Percentiles rank a stretch among this genome's conserved stretches.
Conservation (phyloP, 306 rosid species). For the Begonia fuchsioides region DNA sequence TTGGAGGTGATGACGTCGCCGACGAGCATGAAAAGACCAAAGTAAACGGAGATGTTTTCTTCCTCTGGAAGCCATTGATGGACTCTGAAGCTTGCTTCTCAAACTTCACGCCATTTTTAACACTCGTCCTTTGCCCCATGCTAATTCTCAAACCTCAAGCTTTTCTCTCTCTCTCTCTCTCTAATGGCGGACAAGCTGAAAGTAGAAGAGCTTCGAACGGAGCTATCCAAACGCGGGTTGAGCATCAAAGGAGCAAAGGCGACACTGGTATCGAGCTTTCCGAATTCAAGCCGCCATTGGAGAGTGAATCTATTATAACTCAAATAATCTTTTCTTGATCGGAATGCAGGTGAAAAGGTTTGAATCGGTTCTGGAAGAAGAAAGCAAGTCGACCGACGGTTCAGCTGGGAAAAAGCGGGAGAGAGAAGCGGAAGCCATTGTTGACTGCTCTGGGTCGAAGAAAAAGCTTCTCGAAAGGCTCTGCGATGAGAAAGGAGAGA, state of each 20-base stretch:
- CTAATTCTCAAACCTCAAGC: neutral
- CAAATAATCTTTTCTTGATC: neutral
- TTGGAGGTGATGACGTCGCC: too few relatives aligned
- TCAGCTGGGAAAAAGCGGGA: neutral
- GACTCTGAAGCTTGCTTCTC: slow-evolving; percentile 1
- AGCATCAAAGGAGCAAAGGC: neutral
- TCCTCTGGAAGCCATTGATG: neutral
- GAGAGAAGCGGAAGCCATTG: neutral
- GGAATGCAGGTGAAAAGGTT: neutral
- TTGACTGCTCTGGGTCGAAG: slow-evolving; percentile 1
- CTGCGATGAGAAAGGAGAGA: neutral
- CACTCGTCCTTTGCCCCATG: too few relatives aligned
- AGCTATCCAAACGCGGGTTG: neutral
- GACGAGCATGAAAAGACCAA: neutral
- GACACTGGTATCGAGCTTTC: neutral
- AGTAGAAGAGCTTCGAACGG: neutral
- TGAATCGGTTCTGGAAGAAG: neutral
- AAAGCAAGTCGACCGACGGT: neutral
- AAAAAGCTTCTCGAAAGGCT: slow-evolving; percentile 1
- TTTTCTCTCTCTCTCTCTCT: neutral
- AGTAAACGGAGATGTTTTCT: neutral
- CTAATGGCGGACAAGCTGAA: neutral
- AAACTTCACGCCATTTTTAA: slow-evolving; percentile 21
- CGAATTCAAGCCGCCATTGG: neutral
- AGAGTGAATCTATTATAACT: neutral